phyloP scores from a whole-genome alignment of 768 basidiomycete species.

The Lactarius psammicola region DNA sequence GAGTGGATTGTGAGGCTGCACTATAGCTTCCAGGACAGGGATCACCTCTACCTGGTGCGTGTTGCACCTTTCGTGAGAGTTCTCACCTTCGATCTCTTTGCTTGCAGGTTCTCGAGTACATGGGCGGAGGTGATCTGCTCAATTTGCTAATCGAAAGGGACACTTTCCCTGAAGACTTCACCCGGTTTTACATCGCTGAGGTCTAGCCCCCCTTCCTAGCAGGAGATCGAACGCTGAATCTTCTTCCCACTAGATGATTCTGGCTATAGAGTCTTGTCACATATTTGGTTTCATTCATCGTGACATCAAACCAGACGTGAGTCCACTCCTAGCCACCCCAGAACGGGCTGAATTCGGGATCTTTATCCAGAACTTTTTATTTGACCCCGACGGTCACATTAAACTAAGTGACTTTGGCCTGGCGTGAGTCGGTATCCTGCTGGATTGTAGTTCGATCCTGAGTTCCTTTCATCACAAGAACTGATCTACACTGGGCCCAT shows the following conservation, averaged over 20 bases:
- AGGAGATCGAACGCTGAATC: constrained; percentile 12
- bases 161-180: constrained; percentile 87
- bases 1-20: constrained; percentile 94
- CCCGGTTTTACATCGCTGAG: constrained; percentile 93
- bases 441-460: constrained; percentile 5
- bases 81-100: constrained; percentile 50
- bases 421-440: constrained; percentile 59
- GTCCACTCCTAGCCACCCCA: constrained; percentile 31
- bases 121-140: constrained; percentile 95
- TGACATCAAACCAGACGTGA: constrained; percentile 93
- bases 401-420: constrained; percentile 94
- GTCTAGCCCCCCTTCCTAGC: constrained; percentile 42
- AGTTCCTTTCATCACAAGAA: constrained; percentile 44
- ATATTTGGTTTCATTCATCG: constrained; percentile 96
- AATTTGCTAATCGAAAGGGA: constrained; percentile 93
- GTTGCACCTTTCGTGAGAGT: constrained; percentile 24
- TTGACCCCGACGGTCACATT: constrained; percentile 91
- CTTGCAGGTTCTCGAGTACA: constrained; percentile 82
- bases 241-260: constrained; percentile 66
- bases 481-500: constrained; percentile 95
- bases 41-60: constrained; percentile 90
- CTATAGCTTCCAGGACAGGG: constrained; percentile 94
- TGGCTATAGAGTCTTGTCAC: constrained; percentile 91
- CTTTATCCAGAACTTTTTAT: constrained; percentile 80
- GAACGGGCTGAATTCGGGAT: constrained; percentile 14